Base-by-base conservation (phyloP, 768 basidiomycete genomes). In the Paxillus rubicundulus region DNA sequence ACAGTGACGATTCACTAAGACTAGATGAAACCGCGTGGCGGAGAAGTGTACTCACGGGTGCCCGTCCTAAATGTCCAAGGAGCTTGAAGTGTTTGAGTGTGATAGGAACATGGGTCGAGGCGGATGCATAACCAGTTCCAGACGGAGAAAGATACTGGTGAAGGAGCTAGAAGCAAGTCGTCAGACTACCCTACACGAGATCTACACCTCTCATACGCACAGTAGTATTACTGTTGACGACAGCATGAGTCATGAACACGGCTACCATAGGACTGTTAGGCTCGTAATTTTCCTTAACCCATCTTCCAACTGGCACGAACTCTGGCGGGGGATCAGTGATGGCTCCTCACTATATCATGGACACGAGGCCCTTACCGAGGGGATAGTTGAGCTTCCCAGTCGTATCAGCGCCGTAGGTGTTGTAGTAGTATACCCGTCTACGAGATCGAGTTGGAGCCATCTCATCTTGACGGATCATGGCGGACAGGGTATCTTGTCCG, bases 401-500 rank as follows among this genome's bases (percentile, higher is more conserved):
- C 32, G 59, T 59, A 62, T 75, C 71, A 50, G 74, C 73, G 50
- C 64, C 64, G 39, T 69, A 68, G 5, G 68, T 62, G 37, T 64
- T 69, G 53, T 75, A 77, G 58, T 77, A 78, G 59, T 79, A 79
- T 47, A 78, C 76, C 53, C 87, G 72, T 53, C 86, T 75, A 24
- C 85, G 73, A 30, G 80, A 74, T 41, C 85, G 79, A 27, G 74
- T 68, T 8, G 85, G 84, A 20, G 78, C 71, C 54, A 80, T 70
- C 67, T 89, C 88, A 56, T 90, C 88, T 47, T 84, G 82, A 36
- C 82, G 78, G 60, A 90, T 89, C 84, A 88, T 87, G 16, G 79
- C 72, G 47, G 82, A 79, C 38, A 90, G 72, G 7, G 86, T 81
- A 60, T 90, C 87, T 57, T 89, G 86, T 16, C 85, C 79, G 46